Conservation (phyloP, 768 basidiomycete genomes). For the Russula sp. region DNA sequence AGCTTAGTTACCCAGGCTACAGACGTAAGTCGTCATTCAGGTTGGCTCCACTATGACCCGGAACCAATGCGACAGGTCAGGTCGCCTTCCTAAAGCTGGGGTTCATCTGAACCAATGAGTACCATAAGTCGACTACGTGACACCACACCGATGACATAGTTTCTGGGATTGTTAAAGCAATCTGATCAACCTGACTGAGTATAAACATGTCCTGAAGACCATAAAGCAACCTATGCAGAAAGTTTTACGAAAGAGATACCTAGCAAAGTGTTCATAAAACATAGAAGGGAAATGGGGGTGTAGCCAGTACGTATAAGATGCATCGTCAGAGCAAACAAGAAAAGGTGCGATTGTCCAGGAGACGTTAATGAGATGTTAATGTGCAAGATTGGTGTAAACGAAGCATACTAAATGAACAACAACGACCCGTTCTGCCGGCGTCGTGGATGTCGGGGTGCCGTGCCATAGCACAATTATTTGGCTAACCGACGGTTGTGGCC, state of each 20-base stretch:
- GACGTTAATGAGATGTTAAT: neutral
- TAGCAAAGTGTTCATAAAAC: neutral
- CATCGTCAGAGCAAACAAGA: conserved; percentile 1
- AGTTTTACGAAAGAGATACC: neutral
- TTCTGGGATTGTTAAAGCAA: neutral
- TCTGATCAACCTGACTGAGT: neutral
- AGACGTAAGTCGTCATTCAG: neutral
- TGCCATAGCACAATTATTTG: neutral
- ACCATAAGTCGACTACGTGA: neutral
- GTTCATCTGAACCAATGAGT: neutral
- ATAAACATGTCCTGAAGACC: neutral
- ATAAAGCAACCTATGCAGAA: neutral
- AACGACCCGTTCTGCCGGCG: conserved; percentile 1
- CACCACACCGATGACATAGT: neutral
- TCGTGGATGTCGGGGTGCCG: conserved; percentile 4
- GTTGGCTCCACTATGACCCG: neutral
- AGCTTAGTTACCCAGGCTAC: neutral
- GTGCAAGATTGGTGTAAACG: neutral
- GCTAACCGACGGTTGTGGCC: conserved; percentile 23
- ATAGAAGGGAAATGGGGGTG: neutral
- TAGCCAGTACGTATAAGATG: neutral
- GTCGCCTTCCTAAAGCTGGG: neutral
- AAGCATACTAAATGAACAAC: conserved; percentile 10
- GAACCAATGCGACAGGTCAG: neutral
- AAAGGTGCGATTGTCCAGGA: neutral